A percentile compares a stretch with the other conserved stretches of the same genome.
These are phyloP conservation scores for Endoconidiophora laricicola DNA, from an alignment of 2,329 filamentous ascomycete species.

Conservation along the genomic window DNA sequence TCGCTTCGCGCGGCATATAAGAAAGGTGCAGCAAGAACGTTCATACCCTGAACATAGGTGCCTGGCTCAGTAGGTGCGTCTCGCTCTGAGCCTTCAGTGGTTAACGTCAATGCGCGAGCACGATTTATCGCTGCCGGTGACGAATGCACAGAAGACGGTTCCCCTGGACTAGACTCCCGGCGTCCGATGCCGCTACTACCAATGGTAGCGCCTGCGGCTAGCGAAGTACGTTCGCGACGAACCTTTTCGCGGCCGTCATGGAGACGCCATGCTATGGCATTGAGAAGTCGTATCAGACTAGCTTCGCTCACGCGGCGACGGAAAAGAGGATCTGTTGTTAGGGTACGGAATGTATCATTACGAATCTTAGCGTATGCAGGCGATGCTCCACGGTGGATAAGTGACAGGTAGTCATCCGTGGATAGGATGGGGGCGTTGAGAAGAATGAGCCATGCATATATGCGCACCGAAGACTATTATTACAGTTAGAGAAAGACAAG, in stretches of 20 bases:
- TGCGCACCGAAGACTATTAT: constrained; percentile 66
- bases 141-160: constrained; percentile 11
- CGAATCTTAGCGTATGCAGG: constrained; percentile 94
- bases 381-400: constrained; percentile 84
- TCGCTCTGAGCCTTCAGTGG: constrained; percentile 46
- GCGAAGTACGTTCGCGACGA: constrained; percentile 19
- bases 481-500: neutral
- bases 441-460: constrained; percentile 92
- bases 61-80: constrained; percentile 45
- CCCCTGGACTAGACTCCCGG: neutral
- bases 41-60: constrained; percentile 97
- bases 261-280: constrained; percentile 86
- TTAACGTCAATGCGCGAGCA: constrained; percentile 41
- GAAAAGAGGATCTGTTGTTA: constrained; percentile 95
- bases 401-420: constrained; percentile 74
- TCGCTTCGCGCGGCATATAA: constrained; percentile 89
- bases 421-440: constrained; percentile 72
- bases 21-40: constrained; percentile 89
- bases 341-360: constrained; percentile 92
- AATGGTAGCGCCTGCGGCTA: neutral
- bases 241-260: constrained; percentile 54
- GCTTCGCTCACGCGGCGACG: constrained; percentile 89
- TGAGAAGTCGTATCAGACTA: constrained; percentile 81
- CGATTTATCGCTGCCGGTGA: constrained; percentile 27
- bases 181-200: constrained; percentile 19